Conservation (phyloP, 805 yeast species). For the Metschnikowia corniflorae region DNA sequence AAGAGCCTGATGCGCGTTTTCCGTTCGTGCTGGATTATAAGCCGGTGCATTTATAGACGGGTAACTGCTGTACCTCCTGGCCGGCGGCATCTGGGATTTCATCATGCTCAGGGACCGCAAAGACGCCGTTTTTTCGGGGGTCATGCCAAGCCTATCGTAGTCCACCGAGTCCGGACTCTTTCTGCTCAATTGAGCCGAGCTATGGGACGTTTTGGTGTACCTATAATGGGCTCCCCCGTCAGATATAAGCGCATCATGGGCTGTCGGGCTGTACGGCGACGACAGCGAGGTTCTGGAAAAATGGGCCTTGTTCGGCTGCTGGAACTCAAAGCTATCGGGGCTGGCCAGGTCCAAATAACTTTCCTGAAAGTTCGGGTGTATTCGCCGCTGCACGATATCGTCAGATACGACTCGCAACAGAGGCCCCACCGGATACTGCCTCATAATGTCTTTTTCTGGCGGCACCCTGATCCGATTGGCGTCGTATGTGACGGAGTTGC, state of each 20-base stretch:
- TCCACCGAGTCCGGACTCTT: neutral
- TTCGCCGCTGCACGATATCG: conserved; percentile 6
- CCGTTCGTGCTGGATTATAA: neutral
- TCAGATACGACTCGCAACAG: conserved; percentile 7
- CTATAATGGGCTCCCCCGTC: neutral
- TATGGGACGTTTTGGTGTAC: neutral
- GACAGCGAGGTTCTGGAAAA: neutral
- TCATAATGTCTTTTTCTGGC: neutral
- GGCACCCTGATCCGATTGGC: conserved; percentile 18
- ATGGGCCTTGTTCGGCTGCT: neutral
- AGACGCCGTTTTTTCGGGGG: neutral
- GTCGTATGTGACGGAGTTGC: conserved; percentile 23
- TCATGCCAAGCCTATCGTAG: neutral
- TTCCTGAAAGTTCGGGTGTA: neutral
- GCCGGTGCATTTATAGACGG: neutral
- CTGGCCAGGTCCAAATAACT: neutral
- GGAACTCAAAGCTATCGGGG: conserved; percentile 6
- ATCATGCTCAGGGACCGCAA: conserved; percentile 4
- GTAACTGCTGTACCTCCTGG: conserved; percentile 7
- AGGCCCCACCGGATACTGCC: conserved; percentile 2
- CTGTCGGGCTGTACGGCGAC: conserved; percentile 1
- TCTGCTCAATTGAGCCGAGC: neutral
- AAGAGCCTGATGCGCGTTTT: neutral
- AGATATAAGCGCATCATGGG: too few relatives aligned
- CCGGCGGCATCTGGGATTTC: conserved; percentile 6